Conservation (phyloP, 306 rosid genomes). For the Cucurbita pepo region DNA sequence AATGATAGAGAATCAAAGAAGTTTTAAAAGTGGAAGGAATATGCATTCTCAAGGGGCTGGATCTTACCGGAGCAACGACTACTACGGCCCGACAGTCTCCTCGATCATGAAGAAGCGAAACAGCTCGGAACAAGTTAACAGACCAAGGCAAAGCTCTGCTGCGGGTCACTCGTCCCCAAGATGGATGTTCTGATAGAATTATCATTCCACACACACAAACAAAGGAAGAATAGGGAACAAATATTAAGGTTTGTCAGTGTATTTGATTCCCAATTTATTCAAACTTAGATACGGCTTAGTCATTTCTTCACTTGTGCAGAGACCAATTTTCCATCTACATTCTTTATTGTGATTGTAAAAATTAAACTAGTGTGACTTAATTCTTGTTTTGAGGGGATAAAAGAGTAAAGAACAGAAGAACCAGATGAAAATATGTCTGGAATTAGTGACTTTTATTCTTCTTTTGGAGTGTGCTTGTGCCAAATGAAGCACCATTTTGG, state of each 20-base stretch:
- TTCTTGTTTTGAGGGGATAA: background rate
- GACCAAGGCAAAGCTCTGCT: constrained; percentile 55
- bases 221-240: background rate
- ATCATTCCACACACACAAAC: background rate
- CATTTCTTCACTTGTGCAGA: constrained; percentile 20
- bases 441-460: background rate
- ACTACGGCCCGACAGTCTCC: constrained; percentile 79
- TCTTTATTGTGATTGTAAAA: background rate
- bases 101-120: constrained; percentile 77
- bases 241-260: background rate
- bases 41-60: constrained; percentile 80
- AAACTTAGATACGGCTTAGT: constrained; percentile 1
- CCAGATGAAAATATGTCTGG: background rate
- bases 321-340: constrained; percentile 19
- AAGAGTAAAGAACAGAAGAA: background rate
- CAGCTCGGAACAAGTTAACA: constrained; percentile 39
- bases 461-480: background rate
- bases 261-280: constrained; percentile 15
- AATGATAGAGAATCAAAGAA: constrained; percentile 56
- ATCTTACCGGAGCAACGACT: constrained; percentile 88
- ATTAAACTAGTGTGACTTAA: background rate
- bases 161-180: constrained; percentile 94
- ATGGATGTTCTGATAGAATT: constrained; percentile 51
- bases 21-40: constrained; percentile 67
- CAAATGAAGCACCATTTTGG: background rate